A percentile compares a stretch with the other conserved stretches of the same genome.
Evolutionary conservation across 768 basidiomycete species (phyloP).

Genomic region (Serendipita sp.): DNA sequence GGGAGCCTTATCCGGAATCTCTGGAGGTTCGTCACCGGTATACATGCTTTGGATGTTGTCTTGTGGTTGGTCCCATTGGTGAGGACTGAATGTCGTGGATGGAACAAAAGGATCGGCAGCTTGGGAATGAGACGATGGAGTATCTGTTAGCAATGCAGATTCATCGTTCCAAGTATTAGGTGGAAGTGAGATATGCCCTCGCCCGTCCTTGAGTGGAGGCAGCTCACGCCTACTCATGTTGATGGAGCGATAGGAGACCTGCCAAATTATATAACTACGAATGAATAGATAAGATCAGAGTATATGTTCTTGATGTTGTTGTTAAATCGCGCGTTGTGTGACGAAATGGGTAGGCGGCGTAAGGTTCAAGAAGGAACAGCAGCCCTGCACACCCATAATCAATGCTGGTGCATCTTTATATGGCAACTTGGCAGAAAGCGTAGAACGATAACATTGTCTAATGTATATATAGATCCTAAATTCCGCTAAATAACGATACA

Average conservation of each 20-base stretch:
- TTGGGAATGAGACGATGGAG: slow-evolving; percentile 6
- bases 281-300: too few species aligned
- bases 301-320: neutral
- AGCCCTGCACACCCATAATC: too few species aligned
- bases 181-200: slow-evolving; percentile 7
- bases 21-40: neutral
- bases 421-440: too few species aligned
- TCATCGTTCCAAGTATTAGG: slow-evolving; percentile 6
- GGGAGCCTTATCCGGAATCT: slow-evolving; percentile 3
- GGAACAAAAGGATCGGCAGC: neutral
- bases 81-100: neutral
- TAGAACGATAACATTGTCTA: too few species aligned
- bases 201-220: neutral
- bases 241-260: too few species aligned
- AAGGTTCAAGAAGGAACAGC: neutral
- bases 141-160: slow-evolving; percentile 8
- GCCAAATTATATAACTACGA: too few species aligned
- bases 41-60: slow-evolving; percentile 5
- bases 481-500: too few species aligned
- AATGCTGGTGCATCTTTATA: too few species aligned
- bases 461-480: neutral
- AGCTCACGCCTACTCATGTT: neutral
- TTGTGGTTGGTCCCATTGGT: neutral
- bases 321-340: neutral
- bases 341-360: neutral